A percentile compares a stretch with the other conserved stretches of the same genome.
phyloP scores from a whole-genome alignment of 768 basidiomycete genomes.

The Lyophyllum semitale region DNA sequence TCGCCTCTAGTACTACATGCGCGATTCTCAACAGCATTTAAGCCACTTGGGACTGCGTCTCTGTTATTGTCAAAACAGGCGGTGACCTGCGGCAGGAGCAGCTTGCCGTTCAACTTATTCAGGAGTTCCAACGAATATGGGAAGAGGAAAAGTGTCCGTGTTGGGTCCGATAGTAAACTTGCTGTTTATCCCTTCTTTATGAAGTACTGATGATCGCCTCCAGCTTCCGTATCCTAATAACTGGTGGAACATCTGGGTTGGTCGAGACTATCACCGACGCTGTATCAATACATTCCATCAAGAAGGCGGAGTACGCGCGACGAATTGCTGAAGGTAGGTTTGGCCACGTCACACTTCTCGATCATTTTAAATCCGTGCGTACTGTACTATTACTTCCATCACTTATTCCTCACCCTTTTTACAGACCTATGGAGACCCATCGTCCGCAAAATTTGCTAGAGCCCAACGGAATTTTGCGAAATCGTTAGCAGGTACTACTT shows the following conservation, averaged over 20 bases:
- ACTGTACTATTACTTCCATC: background rate
- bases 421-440: conserved; percentile 88
- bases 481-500: conserved; percentile 72
- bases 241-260: conserved; percentile 88
- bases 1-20: conserved; percentile 1
- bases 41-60: conserved; percentile 88
- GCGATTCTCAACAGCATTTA: conserved; percentile 3
- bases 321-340: conserved; percentile 78
- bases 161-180: conserved; percentile 87
- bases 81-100: conserved; percentile 97
- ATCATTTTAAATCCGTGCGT: conserved; percentile 87
- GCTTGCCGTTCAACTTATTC: conserved; percentile 92
- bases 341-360: conserved; percentile 85
- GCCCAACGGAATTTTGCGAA: conserved; percentile 95
- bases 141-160: conserved; percentile 89
- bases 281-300: conserved; percentile 98
- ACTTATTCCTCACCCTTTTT: background rate
- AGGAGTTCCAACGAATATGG: conserved; percentile 93
- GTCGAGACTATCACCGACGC: conserved; percentile 99
- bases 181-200: background rate
- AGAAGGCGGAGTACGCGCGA: conserved; percentile 97
- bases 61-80: conserved; percentile 98
- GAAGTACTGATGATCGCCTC: background rate
- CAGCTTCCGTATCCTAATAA: conserved; percentile 93
- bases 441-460: conserved; percentile 82